Evolutionary conservation across 306 rosid genomes (phyloP).

Genomic region (Vicia sativa): DNA sequence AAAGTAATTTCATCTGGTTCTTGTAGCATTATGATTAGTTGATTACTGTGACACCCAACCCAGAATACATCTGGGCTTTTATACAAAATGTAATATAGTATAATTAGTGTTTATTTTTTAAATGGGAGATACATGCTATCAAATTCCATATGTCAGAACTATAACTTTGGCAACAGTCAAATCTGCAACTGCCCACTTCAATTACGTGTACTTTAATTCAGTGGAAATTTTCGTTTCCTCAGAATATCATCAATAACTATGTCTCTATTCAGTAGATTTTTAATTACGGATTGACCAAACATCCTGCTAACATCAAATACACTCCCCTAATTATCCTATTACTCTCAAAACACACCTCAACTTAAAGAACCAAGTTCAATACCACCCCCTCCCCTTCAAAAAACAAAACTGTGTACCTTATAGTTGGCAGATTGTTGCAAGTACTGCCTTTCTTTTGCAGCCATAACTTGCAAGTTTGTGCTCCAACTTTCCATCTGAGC

Average conservation of each 20-base stretch:
- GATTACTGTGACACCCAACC: neutral
- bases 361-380: slow-evolving; percentile 12
- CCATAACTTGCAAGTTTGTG: slow-evolving; percentile 85
- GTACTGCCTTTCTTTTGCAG: slow-evolving; percentile 92
- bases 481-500: slow-evolving; percentile 86
- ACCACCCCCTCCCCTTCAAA: neutral
- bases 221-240: neutral
- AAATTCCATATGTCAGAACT: neutral
- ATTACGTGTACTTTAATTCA: neutral
- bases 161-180: neutral
- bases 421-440: slow-evolving; percentile 80
- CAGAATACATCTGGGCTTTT: neutral
- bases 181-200: neutral
- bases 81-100: neutral
- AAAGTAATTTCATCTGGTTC: neutral
- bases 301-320: slow-evolving; percentile 6
- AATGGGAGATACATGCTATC: neutral
- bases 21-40: neutral
- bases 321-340: neutral
- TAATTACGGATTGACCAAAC: neutral
- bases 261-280: neutral
- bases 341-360: slow-evolving; percentile 18
- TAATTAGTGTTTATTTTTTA: neutral
- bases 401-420: slow-evolving; percentile 52
- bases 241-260: neutral